phyloP scores from a whole-genome alignment of 306 rosid species.

The Prunus campanulata region DNA sequence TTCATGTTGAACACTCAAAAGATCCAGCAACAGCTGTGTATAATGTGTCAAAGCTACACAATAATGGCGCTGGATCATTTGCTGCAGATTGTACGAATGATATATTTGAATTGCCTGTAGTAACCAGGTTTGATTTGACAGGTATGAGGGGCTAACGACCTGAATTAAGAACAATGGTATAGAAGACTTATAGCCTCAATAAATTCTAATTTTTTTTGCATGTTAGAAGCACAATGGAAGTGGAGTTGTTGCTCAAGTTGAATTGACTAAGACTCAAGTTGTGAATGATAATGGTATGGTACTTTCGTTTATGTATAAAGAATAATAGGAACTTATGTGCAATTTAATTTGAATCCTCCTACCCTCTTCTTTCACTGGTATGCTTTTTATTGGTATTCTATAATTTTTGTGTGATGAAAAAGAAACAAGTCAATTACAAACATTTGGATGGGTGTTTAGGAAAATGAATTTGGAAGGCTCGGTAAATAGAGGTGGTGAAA shows the following conservation, averaged over 20 bases:
- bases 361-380: background rate
- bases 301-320: background rate
- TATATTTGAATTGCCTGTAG: background rate
- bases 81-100: background rate
- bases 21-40: constrained; percentile 3
- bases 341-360: background rate
- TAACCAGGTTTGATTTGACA: background rate
- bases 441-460: background rate
- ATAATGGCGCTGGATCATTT: background rate
- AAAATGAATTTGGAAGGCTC: background rate
- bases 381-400: background rate
- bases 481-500: background rate
- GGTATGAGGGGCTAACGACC: background rate
- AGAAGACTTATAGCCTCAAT: background rate
- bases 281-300: background rate
- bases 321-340: background rate
- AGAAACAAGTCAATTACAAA: background rate
- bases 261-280: background rate
- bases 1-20: background rate
- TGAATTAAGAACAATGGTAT: background rate
- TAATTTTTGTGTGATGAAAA: background rate
- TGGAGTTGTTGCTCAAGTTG: constrained; percentile 8
- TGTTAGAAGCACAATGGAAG: background rate
- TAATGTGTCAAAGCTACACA: background rate
- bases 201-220: background rate